These are phyloP conservation scores for Peronospora farinosa DNA, from an alignment of 352 stramenopile species.

Conservation along the genomic window DNA sequence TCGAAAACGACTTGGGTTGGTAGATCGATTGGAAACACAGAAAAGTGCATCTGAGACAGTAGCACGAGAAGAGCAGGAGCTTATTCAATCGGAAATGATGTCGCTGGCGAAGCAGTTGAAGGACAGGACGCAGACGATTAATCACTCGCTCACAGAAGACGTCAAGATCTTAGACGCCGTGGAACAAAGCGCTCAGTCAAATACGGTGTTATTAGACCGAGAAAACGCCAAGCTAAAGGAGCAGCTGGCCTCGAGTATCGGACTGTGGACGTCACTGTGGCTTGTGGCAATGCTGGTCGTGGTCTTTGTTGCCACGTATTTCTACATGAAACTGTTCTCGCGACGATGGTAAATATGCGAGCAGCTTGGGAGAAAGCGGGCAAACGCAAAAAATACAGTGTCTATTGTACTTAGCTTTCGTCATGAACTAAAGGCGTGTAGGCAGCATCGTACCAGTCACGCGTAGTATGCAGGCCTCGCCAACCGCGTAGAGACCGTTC, in stretches of 20 bases:
- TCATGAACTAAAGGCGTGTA: conserved; percentile 77
- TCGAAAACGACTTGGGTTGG: conserved; percentile 47
- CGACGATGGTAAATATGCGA: conserved; percentile 33
- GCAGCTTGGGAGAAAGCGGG: not conserved
- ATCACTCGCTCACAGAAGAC: conserved; percentile 60
- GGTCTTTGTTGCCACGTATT: conserved; percentile 64
- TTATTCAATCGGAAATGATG: conserved; percentile 72
- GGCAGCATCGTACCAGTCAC: conserved; percentile 82
- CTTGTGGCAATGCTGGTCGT: conserved; percentile 54
- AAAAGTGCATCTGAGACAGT: conserved; percentile 36
- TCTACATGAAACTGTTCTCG: conserved; percentile 79
- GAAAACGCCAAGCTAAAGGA: conserved; percentile 57
- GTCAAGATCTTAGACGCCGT: conserved; percentile 73
- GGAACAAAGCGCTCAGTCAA: conserved; percentile 61
- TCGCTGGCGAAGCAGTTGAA: conserved; percentile 65
- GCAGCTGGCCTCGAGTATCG: conserved; percentile 65
- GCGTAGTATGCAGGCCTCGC: conserved; percentile 74
- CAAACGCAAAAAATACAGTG: conserved; percentile 4
- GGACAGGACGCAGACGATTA: conserved; percentile 66
- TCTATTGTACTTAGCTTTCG: conserved; percentile 33
- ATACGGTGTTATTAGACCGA: conserved; percentile 49
- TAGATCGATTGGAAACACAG: conserved; percentile 29
- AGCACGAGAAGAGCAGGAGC: conserved; percentile 56
- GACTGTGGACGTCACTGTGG: conserved; percentile 66
- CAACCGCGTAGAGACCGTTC: conserved; percentile 64